Evolutionary conservation across 148 eudicot species (phyloP).

Genomic region (Rhododendron mucronatum): DNA sequence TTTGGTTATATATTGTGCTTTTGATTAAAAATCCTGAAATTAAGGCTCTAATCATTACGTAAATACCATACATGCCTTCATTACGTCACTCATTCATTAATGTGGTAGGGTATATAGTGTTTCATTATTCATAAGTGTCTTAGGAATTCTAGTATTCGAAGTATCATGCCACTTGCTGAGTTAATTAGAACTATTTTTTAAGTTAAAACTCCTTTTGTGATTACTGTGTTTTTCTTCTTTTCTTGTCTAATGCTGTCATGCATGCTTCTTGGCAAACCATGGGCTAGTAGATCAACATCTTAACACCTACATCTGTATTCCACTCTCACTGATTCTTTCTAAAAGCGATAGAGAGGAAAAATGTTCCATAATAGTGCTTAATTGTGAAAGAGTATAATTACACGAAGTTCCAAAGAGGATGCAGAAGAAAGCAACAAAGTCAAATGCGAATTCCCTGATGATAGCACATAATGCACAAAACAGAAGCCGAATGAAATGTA

Average conservation of each 20-base stretch:
- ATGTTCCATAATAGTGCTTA: background rate
- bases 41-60: background rate
- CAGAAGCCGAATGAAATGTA: background rate
- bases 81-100: background rate
- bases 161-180: background rate
- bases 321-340: background rate
- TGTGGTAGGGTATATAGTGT: background rate
- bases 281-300: background rate
- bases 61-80: background rate
- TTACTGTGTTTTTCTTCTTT: background rate
- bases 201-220: background rate
- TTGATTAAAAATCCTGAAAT: background rate
- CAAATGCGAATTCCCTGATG: background rate
- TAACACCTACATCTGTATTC: background rate
- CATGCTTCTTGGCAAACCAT: background rate
- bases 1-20: background rate
- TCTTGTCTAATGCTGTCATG: background rate
- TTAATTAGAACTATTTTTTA: background rate
- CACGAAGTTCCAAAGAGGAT: background rate
- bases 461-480: background rate
- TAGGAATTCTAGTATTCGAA: background rate
- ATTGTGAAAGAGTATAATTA: background rate
- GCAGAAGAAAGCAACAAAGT: background rate
- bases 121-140: background rate
- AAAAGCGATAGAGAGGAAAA: background rate